Base-by-base conservation (phyloP, 169 alveolate species). In the Plasmodium knowlesi region DNA sequence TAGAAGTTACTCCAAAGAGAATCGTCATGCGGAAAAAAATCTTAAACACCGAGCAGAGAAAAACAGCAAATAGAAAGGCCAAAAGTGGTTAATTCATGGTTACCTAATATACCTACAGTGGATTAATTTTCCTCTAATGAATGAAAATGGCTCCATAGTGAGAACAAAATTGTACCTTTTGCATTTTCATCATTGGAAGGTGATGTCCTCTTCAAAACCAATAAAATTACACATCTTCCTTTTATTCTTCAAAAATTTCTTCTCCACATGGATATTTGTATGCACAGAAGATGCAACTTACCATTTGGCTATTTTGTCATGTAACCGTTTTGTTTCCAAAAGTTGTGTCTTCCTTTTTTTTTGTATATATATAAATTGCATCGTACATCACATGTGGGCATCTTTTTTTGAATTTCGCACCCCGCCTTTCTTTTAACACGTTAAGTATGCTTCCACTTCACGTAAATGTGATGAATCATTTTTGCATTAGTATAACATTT, bases 1-100 rank as follows among this genome's bases (percentile, higher is more conserved):
- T 98, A 5, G 99, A 98, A 95, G 98, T 98, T 16, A 98, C 99
- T 43, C 99, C 99, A n/a, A 97, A 98, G 72, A 83, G 98, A 67
- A 96, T 98, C 34, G 97, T 98, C 54, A 97, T 98, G 92, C 93
- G 99, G 61, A 98, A 98, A 92, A 97, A 96, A 94, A 95, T 91
- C 3, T 89, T 92, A 9, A 81, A 79, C 32, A 95, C 91, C 19
- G 95, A 91, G 74, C 22, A 46, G 53, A 80, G 95, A 91, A 91
- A 91, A 82, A 82, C 95, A 34, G 95, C 95, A 30, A 91, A 91
- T 34, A 91, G 92, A 30, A 91, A 91, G 46, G 78, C 86, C 30
- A 91, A 91, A 67, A 57, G 6, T 82, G 50, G 71, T 37, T 71
- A 84, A 84, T 16, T 12, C 5, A 5, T 30, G 39, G 4, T 6